phyloP scores from a whole-genome alignment of 208 protist species.

The Wallacemonas sp. region DNA sequence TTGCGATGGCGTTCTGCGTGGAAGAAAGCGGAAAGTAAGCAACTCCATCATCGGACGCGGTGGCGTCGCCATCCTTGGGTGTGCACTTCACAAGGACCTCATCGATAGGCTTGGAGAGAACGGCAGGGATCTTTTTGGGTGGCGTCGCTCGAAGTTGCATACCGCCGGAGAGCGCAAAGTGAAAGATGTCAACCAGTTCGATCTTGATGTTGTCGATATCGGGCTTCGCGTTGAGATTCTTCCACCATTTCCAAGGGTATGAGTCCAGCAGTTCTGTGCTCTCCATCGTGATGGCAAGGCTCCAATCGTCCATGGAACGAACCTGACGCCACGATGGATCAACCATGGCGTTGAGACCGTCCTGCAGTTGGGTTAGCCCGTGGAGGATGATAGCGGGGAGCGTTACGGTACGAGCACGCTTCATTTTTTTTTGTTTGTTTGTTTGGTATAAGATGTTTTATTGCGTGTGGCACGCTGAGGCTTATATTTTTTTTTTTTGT shows the following conservation, averaged over 20 bases:
- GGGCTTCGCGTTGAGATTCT: slow-evolving; percentile 71
- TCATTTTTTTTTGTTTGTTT: slow-evolving; percentile 35
- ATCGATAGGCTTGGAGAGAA: slow-evolving; percentile 22
- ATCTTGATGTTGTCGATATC: slow-evolving; percentile 90
- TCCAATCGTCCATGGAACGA: slow-evolving; percentile 81
- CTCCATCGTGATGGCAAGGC: slow-evolving; percentile 90
- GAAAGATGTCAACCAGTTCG: slow-evolving; percentile 90
- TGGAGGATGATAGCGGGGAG: slow-evolving; percentile 47
- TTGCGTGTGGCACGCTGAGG: neutral
- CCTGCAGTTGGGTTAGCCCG: slow-evolving; percentile 75
- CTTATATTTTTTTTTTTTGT: no score
- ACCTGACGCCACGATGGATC: slow-evolving; percentile 65
- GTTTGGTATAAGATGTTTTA: neutral
- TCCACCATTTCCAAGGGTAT: slow-evolving; percentile 95
- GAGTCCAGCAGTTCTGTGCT: slow-evolving; percentile 87
- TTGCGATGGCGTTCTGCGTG: slow-evolving; percentile 75
- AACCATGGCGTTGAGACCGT: slow-evolving; percentile 82
- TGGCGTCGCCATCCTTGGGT: slow-evolving; percentile 8
- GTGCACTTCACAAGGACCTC: slow-evolving; percentile 34
- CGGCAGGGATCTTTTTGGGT: slow-evolving; percentile 23
- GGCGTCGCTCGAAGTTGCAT: slow-evolving; percentile 60
- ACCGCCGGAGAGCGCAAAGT: slow-evolving; percentile 88
- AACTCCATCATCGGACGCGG: slow-evolving; percentile 38
- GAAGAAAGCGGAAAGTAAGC: slow-evolving; percentile 70
- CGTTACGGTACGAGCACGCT: slow-evolving; percentile 27